Conservation (phyloP, 139 green algal species). For the Tetradesmus lagerheimii region DNA sequence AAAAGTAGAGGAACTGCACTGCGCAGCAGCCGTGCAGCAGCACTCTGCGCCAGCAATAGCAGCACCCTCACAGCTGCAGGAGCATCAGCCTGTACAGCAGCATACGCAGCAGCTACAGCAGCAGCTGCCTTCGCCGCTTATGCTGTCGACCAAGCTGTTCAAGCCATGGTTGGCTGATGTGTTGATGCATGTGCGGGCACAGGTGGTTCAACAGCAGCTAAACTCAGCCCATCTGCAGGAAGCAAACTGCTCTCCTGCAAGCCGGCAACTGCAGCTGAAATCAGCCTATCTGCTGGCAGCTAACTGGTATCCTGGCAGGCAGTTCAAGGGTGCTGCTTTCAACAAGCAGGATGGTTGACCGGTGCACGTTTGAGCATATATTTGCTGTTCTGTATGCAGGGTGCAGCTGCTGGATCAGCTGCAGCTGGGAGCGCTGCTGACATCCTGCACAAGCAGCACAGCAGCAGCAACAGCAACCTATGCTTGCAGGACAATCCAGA, state of each 20-base stretch:
- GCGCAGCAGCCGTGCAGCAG: not conserved
- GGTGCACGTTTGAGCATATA: not conserved
- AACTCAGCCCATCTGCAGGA: not conserved
- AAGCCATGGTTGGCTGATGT: slow-evolving; percentile 30
- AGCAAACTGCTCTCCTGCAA: not conserved
- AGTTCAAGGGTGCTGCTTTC: too few species aligned
- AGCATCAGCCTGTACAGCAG: not conserved
- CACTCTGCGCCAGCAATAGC: not conserved
- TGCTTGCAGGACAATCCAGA: not conserved
- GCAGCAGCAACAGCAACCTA: not conserved
- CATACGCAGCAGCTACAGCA: not conserved
- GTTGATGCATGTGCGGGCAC: slow-evolving; percentile 20
- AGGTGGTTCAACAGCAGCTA: not conserved
- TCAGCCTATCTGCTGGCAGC: too few species aligned
- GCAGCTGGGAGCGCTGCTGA: not conserved
- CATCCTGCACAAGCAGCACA: not conserved
- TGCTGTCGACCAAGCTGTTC: not conserved
- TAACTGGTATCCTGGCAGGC: too few species aligned
- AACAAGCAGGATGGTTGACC: too few species aligned
- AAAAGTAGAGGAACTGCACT: not conserved
- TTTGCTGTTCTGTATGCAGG: not conserved
- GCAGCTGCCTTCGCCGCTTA: not conserved
- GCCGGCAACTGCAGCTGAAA: not conserved
- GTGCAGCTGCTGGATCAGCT: not conserved
- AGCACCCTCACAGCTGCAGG: not conserved